Percentiles rank a stretch among this genome's conserved stretches.
These are phyloP conservation scores for Colletotrichum sp. DNA, from an alignment of 2,329 filamentous ascomycete species.

Conservation along the genomic window DNA sequence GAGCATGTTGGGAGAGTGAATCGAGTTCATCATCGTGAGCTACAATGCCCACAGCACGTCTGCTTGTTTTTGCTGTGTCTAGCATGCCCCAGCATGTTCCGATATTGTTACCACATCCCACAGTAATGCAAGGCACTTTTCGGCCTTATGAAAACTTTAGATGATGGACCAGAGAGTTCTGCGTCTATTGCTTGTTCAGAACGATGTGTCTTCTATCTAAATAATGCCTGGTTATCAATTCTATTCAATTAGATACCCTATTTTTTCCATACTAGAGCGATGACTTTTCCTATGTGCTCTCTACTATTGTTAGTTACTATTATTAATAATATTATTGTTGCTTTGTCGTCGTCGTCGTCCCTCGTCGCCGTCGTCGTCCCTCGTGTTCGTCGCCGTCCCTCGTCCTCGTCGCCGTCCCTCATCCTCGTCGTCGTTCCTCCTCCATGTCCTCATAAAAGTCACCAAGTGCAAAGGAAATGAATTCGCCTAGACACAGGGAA, in stretches of 20 bases:
- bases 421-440: not conserved
- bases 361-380: too few species aligned
- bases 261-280: not conserved
- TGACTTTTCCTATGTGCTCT: not conserved
- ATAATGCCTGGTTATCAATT: not conserved
- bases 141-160: not conserved
- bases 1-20: not conserved
- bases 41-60: not conserved
- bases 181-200: rapidly evolving
- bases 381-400: too few species aligned
- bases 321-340: not conserved
- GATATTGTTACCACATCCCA: not conserved
- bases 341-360: too few species aligned
- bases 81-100: not conserved
- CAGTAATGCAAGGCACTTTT: not conserved
- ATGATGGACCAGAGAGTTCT: rapidly evolving
- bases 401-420: too few species aligned
- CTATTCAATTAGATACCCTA: rapidly evolving
- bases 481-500: not conserved
- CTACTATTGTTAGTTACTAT: not conserved
- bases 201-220: not conserved
- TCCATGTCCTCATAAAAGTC: not conserved
- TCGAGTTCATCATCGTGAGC: not conserved
- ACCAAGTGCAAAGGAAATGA: not conserved
- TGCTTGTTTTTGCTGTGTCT: not conserved